Evolutionary conservation across 1,284 basidiomycete species (phyloP).

Genomic region (Tylopilus orsonianus): DNA sequence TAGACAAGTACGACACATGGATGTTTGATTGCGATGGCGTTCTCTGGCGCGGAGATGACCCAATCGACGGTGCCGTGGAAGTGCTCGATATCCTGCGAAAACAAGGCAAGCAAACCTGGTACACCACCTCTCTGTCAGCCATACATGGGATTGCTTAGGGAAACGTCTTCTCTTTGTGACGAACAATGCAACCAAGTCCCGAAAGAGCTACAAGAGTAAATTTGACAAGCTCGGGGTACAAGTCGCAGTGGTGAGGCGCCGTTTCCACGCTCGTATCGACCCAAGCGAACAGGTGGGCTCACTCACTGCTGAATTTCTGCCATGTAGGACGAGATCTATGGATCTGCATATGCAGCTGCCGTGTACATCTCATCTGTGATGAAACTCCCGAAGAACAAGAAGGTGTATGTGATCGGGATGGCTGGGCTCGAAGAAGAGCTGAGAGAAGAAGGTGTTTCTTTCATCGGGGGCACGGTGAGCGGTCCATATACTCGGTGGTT

Average conservation of each 20-base stretch:
- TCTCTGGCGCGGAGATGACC: slow-evolving; percentile 83
- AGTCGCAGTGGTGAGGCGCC: slow-evolving; percentile 65
- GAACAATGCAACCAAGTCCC: slow-evolving; percentile 96
- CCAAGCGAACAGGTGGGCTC: neutral
- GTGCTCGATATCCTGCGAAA: slow-evolving; percentile 69
- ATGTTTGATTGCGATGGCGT: slow-evolving; percentile 98
- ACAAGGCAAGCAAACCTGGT: slow-evolving; percentile 48
- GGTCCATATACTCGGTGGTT: neutral
- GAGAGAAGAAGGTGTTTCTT: slow-evolving; percentile 75
- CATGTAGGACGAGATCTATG: slow-evolving; percentile 91
- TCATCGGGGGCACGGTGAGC: slow-evolving; percentile 84
- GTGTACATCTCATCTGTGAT: slow-evolving; percentile 90
- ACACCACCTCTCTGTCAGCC: neutral
- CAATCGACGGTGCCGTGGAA: slow-evolving; percentile 76
- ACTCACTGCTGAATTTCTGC: neutral
- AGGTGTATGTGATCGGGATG: slow-evolving; percentile 96
- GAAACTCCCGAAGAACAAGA: slow-evolving; percentile 87
- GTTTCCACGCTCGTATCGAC: slow-evolving; percentile 3
- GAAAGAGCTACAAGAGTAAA: slow-evolving; percentile 84
- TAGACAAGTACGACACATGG: slow-evolving; percentile 88
- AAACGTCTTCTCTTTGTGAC: slow-evolving; percentile 95
- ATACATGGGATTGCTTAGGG: slow-evolving; percentile 41
- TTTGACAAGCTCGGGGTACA: slow-evolving; percentile 90
- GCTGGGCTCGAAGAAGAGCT: slow-evolving; percentile 92
- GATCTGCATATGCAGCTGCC: slow-evolving; percentile 92